Percentiles rank a stretch among this genome's conserved stretches.
Evolutionary conservation across 2,329 filamentous ascomycete species (phyloP).

Genomic region (Sclerotinia sclerotiorum): DNA sequence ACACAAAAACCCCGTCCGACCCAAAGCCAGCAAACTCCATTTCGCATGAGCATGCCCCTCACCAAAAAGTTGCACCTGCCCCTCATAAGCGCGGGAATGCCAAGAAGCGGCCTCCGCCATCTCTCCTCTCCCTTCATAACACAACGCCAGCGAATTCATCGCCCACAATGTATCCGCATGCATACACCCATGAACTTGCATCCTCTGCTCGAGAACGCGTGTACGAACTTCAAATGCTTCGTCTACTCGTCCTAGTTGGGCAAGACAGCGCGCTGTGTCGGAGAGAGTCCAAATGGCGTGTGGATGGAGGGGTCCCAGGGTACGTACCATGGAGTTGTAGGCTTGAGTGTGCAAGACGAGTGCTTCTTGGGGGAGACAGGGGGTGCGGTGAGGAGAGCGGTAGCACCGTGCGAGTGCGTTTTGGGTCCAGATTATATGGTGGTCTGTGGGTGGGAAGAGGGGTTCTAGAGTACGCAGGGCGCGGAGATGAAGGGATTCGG

Average conservation of each 20-base stretch:
- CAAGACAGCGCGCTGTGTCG: slow-evolving; percentile 12
- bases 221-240: not conserved
- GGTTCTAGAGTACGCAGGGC: slow-evolving; percentile 5
- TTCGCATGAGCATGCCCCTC: not conserved
- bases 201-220: not conserved
- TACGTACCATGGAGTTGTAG: slow-evolving; percentile 6
- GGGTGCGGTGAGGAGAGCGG: not conserved
- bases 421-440: slow-evolving; percentile 22
- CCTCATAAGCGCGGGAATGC: slow-evolving; percentile 4
- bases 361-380: not conserved
- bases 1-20: slow-evolving; percentile 7
- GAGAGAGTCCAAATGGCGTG: slow-evolving; percentile 20
- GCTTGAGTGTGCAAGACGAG: slow-evolving; percentile 14
- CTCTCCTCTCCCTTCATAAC: not conserved
- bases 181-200: not conserved
- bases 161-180: slow-evolving; percentile 23
- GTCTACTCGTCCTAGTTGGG: not conserved
- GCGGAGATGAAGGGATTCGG: slow-evolving; percentile 14
- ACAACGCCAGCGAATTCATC: slow-evolving; percentile 16
- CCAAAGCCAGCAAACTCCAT: slow-evolving; percentile 19
- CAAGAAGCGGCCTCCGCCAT: not conserved
- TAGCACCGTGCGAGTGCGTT: slow-evolving; percentile 20
- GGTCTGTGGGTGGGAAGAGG: slow-evolving; percentile 15
- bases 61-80: slow-evolving; percentile 3
- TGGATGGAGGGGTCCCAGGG: not conserved